A percentile compares a stretch with the other conserved stretches of the same genome.
These are phyloP conservation scores for Oryza australiensis DNA, from an alignment of 176 grass and related monocot genomes.

Conservation along the genomic window DNA sequence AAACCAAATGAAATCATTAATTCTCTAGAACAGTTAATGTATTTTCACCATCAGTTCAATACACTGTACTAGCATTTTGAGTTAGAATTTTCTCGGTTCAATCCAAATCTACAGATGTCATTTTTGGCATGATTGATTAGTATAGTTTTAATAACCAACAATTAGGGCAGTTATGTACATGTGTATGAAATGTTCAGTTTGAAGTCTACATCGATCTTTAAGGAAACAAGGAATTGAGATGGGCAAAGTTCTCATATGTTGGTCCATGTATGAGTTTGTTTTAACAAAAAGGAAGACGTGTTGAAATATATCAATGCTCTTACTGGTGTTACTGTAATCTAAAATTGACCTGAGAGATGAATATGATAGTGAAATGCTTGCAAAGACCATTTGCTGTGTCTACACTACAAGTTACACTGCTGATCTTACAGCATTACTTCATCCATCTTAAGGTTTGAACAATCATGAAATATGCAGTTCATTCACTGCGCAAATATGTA, in stretches of 20 bases:
- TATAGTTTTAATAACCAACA: too few relatives aligned
- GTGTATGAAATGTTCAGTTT: neutral
- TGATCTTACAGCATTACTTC: neutral
- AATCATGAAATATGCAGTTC: neutral
- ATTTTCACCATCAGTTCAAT: slow-evolving; percentile 1
- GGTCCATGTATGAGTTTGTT: too few relatives aligned
- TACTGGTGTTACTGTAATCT: too few relatives aligned
- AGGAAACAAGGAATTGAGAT: too few relatives aligned
- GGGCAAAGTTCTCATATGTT: too few relatives aligned
- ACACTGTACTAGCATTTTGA: slow-evolving; percentile 9
- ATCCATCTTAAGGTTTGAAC: neutral
- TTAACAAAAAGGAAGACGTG: too few relatives aligned
- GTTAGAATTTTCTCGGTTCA: neutral
- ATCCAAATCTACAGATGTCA: neutral
- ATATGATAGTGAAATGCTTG: neutral
- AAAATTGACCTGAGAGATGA: too few relatives aligned
- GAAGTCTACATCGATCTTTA: too few relatives aligned
- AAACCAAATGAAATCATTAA: neutral
- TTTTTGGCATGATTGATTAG: too few relatives aligned
- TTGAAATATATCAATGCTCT: too few relatives aligned
- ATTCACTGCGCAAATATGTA: neutral
- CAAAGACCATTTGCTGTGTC: too few relatives aligned
- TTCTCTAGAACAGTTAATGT: neutral
- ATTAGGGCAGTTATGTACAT: too few relatives aligned
- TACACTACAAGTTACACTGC: neutral